These are phyloP conservation scores for Telfairia occidentalis DNA, from an alignment of 331 rosid genomes.

Conservation along the genomic window DNA sequence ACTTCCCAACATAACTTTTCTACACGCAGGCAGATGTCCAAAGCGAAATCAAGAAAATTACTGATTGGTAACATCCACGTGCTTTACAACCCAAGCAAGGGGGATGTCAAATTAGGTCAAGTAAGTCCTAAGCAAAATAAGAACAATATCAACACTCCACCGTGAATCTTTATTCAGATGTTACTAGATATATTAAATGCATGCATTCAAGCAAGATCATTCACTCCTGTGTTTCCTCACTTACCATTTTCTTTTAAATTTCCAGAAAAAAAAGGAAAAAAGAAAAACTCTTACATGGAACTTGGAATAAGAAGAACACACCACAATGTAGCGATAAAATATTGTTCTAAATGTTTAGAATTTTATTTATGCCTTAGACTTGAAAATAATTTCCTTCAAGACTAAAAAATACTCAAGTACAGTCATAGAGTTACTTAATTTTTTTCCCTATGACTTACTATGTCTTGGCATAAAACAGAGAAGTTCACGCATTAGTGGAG, in stretches of 20 bases:
- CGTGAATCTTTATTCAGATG: neutral
- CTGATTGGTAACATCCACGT: conserved; percentile 77
- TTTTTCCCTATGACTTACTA: neutral
- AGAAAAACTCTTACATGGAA: neutral
- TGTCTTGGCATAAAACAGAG: neutral
- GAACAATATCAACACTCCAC: neutral
- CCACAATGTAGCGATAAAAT: neutral
- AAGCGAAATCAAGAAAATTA: conserved; percentile 54
- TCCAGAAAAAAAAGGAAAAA: neutral
- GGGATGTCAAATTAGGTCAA: conserved; percentile 83
- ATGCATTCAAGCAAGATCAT: neutral
- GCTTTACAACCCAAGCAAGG: conserved; percentile 73
- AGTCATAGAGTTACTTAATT: too few species aligned
- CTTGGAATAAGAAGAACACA: neutral
- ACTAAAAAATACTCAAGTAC: neutral
- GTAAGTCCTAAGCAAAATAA: conserved; percentile 27
- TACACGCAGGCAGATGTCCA: conserved; percentile 67
- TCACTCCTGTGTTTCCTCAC: neutral
- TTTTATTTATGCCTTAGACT: neutral
- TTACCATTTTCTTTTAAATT: neutral
- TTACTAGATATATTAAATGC: neutral
- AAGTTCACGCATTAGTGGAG: neutral
- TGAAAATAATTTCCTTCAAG: neutral
- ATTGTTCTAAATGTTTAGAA: neutral
- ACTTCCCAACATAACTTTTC: conserved; percentile 41